Evolutionary conservation across 805 yeast species (phyloP).

Genomic region (Kodamaea hsintzibuensis): DNA sequence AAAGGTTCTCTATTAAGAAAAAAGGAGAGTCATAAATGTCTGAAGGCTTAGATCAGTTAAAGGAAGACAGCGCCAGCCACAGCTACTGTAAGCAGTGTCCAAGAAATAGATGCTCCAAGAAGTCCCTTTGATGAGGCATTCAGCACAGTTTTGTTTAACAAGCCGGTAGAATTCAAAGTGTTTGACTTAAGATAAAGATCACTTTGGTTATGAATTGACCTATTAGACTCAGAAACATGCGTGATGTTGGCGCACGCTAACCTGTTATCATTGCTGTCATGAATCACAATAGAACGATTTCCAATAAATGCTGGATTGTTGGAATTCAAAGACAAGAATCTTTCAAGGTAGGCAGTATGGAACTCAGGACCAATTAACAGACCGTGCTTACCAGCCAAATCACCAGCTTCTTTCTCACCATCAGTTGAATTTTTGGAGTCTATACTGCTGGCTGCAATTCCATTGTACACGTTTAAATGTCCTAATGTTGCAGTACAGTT

Average conservation of each 20-base stretch:
- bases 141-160: background rate
- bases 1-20: too few species aligned
- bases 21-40: too few species aligned
- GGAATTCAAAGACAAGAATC: slow-evolving; percentile 25
- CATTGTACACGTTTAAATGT: slow-evolving; percentile 42
- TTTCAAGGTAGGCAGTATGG: slow-evolving; percentile 23
- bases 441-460: slow-evolving; percentile 20
- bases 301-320: slow-evolving; percentile 23
- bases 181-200: too few species aligned
- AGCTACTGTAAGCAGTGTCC: background rate
- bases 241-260: slow-evolving; percentile 40
- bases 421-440: background rate
- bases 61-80: background rate
- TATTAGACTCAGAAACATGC: background rate
- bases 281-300: slow-evolving; percentile 36
- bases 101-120: background rate
- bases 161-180: background rate
- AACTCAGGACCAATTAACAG: slow-evolving; percentile 26
- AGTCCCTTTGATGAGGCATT: background rate
- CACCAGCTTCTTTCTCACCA: slow-evolving; percentile 34
- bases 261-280: slow-evolving; percentile 32
- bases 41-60: too few species aligned
- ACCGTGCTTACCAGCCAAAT: slow-evolving; percentile 44
- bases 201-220: too few species aligned
- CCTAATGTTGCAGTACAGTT: slow-evolving; percentile 31